A percentile compares a stretch with the other conserved stretches of the same genome.
Evolutionary conservation across 2,329 filamentous ascomycete species (phyloP).

Genomic region (Colletotrichum ledebouriae): DNA sequence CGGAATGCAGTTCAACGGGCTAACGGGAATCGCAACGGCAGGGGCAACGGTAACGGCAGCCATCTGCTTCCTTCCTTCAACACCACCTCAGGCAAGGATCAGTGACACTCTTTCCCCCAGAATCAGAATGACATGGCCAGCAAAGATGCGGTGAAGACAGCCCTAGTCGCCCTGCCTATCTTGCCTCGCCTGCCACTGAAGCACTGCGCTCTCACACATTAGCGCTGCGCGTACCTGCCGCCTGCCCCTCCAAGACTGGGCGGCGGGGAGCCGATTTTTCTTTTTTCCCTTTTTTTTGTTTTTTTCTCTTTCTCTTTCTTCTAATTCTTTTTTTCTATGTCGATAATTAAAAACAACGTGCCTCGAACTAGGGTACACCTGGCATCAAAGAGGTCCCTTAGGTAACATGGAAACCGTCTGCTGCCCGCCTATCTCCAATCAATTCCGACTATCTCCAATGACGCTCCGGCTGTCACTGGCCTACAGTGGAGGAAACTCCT

Average conservation of each 20-base stretch:
- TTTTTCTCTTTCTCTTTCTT: background rate
- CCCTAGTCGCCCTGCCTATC: constrained; percentile 18
- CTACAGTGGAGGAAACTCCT: constrained; percentile 15
- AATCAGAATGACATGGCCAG: background rate
- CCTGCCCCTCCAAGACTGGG: constrained; percentile 23
- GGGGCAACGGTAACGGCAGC: constrained; percentile 33
- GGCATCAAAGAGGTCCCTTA: constrained; percentile 19
- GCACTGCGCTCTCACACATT: constrained; percentile 12
- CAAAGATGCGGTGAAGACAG: constrained; percentile 40
- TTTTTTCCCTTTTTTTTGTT: too few relatives aligned
- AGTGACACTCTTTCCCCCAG: background rate
- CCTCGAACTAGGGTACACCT: constrained; percentile 20
- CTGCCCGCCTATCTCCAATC: constrained; percentile 9
- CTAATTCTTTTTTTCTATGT: background rate
- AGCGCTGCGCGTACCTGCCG: constrained; percentile 26
- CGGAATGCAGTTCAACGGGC: constrained; percentile 7
- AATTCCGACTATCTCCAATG: background rate
- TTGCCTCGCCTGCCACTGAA: constrained; percentile 15
- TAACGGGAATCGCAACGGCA: constrained; percentile 19
- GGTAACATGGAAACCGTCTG: constrained; percentile 17
- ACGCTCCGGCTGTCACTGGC: constrained; percentile 13
- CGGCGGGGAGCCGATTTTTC: background rate
- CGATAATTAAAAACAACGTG: constrained; percentile 3
- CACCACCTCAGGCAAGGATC: background rate
- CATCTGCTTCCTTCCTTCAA: constrained; percentile 1